A percentile compares a stretch with the other conserved stretches of the same genome.
Evolutionary conservation across 2,329 filamentous ascomycete genomes (phyloP).

Genomic region (Aureobasidium sp.): DNA sequence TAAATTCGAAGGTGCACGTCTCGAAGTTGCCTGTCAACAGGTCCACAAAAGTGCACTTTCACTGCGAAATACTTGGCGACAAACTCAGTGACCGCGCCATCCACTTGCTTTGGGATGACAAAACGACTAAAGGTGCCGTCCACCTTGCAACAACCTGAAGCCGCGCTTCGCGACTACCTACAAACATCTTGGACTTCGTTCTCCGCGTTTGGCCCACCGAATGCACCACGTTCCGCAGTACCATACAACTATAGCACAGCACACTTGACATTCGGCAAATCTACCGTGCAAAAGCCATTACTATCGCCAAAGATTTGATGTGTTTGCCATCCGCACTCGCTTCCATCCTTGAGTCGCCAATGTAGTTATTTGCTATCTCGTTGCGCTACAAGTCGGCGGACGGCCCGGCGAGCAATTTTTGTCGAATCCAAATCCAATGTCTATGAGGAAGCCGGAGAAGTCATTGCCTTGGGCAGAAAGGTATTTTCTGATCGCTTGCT

Average conservation of each 20-base stretch:
- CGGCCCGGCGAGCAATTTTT: constrained; percentile 29
- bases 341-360: constrained; percentile 42
- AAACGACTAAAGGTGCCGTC: neutral
- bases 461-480: constrained; percentile 35
- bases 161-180: constrained; percentile 24
- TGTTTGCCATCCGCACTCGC: constrained; percentile 41
- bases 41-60: too few species aligned
- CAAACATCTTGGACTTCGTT: constrained; percentile 43
- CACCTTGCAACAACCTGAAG: neutral
- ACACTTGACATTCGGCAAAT: constrained; percentile 40
- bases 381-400: constrained; percentile 37
- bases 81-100: constrained; percentile 30
- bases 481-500: constrained; percentile 30
- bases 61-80: constrained; percentile 21
- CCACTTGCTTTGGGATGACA: constrained; percentile 14
- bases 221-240: constrained; percentile 35
- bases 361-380: constrained; percentile 38
- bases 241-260: constrained; percentile 46
- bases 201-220: constrained; percentile 34
- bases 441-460: constrained; percentile 39
- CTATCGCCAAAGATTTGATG: constrained; percentile 42
- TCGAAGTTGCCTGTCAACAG: too few species aligned
- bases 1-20: too few species aligned
- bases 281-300: constrained; percentile 40
- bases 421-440: constrained; percentile 42